Evolutionary conservation across 345 rosid genomes (phyloP).

Genomic region (Populus nigra): DNA sequence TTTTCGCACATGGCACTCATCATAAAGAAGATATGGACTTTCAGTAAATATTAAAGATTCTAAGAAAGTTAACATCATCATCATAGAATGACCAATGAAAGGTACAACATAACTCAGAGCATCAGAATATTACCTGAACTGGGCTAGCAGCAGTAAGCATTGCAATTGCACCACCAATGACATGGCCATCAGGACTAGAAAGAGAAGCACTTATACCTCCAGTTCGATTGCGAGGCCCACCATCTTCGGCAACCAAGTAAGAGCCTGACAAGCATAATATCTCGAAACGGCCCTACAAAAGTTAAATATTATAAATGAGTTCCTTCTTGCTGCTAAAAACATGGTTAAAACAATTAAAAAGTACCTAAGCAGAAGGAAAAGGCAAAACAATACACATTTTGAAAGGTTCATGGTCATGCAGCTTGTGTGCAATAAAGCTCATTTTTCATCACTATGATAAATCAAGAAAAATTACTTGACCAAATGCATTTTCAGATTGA

Average conservation of each 20-base stretch:
- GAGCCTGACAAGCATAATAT: slow-evolving; percentile 94
- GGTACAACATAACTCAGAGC: background rate
- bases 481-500: too few relatives aligned
- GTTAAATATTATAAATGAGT: slow-evolving; percentile 31
- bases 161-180: slow-evolving; percentile 85
- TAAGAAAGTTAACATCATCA: background rate
- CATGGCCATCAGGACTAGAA: slow-evolving; percentile 86
- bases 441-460: too few relatives aligned
- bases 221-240: slow-evolving; percentile 67
- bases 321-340: background rate
- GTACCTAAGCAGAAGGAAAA: background rate
- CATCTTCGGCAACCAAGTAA: slow-evolving; percentile 83
- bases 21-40: background rate
- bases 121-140: slow-evolving; percentile 59
- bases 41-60: background rate
- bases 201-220: slow-evolving; percentile 96
- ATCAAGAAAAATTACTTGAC: too few relatives aligned
- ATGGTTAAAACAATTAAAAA: background rate
- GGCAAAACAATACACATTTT: background rate
- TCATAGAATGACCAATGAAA: background rate
- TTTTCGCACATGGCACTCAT: background rate
- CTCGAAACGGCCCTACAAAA: slow-evolving; percentile 80
- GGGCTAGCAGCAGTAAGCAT: slow-evolving; percentile 76
- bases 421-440: too few relatives aligned
- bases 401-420: too few relatives aligned